Conservation (phyloP, 495 filamentous ascomycete species). For the Penicillium dipodomyicola region DNA sequence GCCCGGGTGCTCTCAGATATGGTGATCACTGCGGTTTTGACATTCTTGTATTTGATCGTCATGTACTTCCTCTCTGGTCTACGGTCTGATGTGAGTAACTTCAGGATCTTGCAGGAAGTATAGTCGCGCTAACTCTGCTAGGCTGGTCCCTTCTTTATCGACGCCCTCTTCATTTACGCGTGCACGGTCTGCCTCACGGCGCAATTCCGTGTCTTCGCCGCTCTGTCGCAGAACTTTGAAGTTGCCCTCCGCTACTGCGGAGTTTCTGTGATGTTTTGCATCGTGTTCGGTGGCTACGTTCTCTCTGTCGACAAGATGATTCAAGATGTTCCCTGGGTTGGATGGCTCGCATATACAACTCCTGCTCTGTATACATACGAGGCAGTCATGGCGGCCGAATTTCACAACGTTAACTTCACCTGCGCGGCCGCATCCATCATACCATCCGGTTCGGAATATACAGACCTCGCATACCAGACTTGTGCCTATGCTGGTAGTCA, state of each 20-base stretch:
- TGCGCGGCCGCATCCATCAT: slow-evolving; percentile 53
- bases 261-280: slow-evolving; percentile 33
- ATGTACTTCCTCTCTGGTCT: slow-evolving; percentile 67
- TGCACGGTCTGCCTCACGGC: slow-evolving; percentile 52
- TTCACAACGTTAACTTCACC: slow-evolving; percentile 41
- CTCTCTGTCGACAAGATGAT: slow-evolving; percentile 39
- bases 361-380: slow-evolving; percentile 71
- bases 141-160: slow-evolving; percentile 55
- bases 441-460: slow-evolving; percentile 57
- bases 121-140: slow-evolving; percentile 3
- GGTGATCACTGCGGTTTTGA: slow-evolving; percentile 60
- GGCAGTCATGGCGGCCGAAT: slow-evolving; percentile 57
- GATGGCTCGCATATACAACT: slow-evolving; percentile 53
- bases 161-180: slow-evolving; percentile 52
- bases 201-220: slow-evolving; percentile 46
- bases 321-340: slow-evolving; percentile 39
- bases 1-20: slow-evolving; percentile 70
- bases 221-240: slow-evolving; percentile 40
- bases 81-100: slow-evolving; percentile 29
- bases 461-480: slow-evolving; percentile 51
- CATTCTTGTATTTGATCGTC: slow-evolving; percentile 65
- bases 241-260: slow-evolving; percentile 40
- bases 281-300: slow-evolving; percentile 41
- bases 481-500: slow-evolving; percentile 56
- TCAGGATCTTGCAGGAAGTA: no score